Evolutionary conservation across 1,284 basidiomycete species (phyloP).

Genomic region (Caloboletus firmus): DNA sequence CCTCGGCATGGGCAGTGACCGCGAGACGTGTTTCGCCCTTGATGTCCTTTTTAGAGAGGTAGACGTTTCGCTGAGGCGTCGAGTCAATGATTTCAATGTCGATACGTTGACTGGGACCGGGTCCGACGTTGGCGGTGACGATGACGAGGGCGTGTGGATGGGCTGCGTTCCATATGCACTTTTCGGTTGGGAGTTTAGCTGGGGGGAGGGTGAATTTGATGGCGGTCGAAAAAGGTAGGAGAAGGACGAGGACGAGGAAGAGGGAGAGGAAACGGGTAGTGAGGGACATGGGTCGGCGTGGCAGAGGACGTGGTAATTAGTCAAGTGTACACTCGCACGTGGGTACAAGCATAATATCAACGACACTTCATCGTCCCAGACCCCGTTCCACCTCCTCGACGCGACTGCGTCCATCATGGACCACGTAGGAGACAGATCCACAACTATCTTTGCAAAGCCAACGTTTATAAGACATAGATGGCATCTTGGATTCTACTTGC

Average conservation of each 20-base stretch:
- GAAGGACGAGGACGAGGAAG: conserved; percentile 38
- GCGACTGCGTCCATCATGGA: too few relatives aligned
- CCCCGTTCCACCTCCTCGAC: too few relatives aligned
- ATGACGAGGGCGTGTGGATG: conserved; percentile 85
- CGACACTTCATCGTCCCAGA: too few relatives aligned
- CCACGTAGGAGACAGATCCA: too few relatives aligned
- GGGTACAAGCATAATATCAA: too few relatives aligned
- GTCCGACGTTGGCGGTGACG: conserved; percentile 88
- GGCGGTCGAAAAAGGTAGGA: conserved; percentile 46
- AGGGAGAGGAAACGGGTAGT: conserved; percentile 5
- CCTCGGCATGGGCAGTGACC: conserved; percentile 90
- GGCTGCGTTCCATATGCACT: conserved; percentile 95
- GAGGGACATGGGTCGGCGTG: conserved; percentile 6
- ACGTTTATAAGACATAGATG: too few relatives aligned
- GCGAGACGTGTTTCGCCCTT: conserved; percentile 91
- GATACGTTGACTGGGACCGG: conserved; percentile 72
- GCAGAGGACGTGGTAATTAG: conserved; percentile 1
- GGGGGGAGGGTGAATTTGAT: conserved; percentile 84
- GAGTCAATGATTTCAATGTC: conserved; percentile 96
- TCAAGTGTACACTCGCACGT: neutral
- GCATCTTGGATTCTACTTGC: too few relatives aligned
- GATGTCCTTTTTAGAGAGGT: conserved; percentile 87
- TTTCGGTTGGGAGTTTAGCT: conserved; percentile 65
- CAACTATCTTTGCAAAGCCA: too few relatives aligned
- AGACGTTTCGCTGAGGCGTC: conserved; percentile 83